phyloP scores from a whole-genome alignment of 1,284 basidiomycete species.

The Blastosporella zonata region DNA sequence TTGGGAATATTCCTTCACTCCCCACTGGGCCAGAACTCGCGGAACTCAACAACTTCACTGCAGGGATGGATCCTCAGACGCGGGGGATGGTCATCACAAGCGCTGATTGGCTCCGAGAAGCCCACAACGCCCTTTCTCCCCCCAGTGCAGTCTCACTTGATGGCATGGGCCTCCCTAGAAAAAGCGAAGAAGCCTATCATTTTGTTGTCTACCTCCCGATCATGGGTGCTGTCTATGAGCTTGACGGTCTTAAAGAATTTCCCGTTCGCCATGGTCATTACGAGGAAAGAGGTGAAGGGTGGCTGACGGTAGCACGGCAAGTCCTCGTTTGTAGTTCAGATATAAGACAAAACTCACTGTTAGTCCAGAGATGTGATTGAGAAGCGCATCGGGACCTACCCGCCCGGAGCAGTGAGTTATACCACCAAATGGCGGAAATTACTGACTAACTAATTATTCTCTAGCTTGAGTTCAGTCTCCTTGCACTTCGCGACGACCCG shows the following conservation, averaged over 20 bases:
- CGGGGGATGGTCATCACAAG: slow-evolving; percentile 84
- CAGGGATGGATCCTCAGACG: slow-evolving; percentile 82
- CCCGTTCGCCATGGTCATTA: slow-evolving; percentile 79
- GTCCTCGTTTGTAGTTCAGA: slow-evolving; percentile 15
- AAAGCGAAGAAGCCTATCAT: slow-evolving; percentile 87
- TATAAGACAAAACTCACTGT: slow-evolving; percentile 3
- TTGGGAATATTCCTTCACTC: slow-evolving; percentile 83
- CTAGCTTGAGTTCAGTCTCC: slow-evolving; percentile 88
- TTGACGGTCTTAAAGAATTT: slow-evolving; percentile 80
- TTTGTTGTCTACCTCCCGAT: slow-evolving; percentile 89
- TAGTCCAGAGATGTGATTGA: slow-evolving; percentile 73
- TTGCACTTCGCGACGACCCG: slow-evolving; percentile 81
- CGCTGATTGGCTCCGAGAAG: slow-evolving; percentile 79
- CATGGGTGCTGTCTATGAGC: slow-evolving; percentile 81
- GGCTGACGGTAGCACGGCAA: slow-evolving; percentile 77
- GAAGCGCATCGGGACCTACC: slow-evolving; percentile 83
- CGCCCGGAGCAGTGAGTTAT: slow-evolving; percentile 69
- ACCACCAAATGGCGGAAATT: slow-evolving; percentile 2
- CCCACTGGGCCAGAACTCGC: slow-evolving; percentile 67
- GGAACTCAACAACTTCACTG: slow-evolving; percentile 76
- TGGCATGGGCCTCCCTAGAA: slow-evolving; percentile 67
- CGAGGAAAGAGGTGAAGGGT: slow-evolving; percentile 68
- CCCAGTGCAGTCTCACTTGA: slow-evolving; percentile 82
- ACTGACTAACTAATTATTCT: background rate
- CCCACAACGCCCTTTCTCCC: slow-evolving; percentile 88